Percentiles rank a stretch among this genome's conserved stretches.
Conservation (phyloP, 495 filamentous ascomycete species). For the Hyaloscypha bicolor region DNA sequence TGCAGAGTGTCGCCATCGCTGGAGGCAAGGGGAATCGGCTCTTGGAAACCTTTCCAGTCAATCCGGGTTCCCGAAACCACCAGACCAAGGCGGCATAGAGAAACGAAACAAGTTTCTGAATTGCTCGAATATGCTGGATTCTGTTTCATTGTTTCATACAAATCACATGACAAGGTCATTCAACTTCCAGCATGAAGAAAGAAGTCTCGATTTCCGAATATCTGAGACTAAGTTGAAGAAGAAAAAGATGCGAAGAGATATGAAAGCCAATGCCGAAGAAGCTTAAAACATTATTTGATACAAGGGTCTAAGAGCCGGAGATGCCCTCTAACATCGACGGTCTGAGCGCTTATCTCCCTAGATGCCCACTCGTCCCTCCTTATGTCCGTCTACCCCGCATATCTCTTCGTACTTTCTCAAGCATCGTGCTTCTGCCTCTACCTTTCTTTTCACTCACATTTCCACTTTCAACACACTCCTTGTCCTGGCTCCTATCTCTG, state of each 20-base stretch:
- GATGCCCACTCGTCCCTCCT: background rate
- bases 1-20: background rate
- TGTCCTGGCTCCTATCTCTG: background rate
- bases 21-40: background rate
- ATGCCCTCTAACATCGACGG: constrained; percentile 7
- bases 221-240: background rate
- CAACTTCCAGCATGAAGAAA: background rate
- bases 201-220: background rate
- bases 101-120: background rate
- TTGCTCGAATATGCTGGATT: background rate
- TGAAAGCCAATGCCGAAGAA: background rate
- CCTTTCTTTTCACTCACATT: background rate
- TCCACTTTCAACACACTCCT: background rate
- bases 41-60: background rate
- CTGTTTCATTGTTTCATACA: background rate
- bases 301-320: constrained; percentile 5
- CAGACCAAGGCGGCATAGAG: background rate
- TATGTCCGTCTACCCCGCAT: background rate
- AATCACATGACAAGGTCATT: background rate
- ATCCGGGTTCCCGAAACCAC: background rate
- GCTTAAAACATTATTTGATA: constrained; percentile 5
- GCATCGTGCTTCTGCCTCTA: background rate
- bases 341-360: background rate
- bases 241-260: background rate
- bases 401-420: too few relatives aligned